Evolutionary conservation across 352 stramenopile genomes (phyloP).

Genomic region (Pythium scleroteichum): DNA sequence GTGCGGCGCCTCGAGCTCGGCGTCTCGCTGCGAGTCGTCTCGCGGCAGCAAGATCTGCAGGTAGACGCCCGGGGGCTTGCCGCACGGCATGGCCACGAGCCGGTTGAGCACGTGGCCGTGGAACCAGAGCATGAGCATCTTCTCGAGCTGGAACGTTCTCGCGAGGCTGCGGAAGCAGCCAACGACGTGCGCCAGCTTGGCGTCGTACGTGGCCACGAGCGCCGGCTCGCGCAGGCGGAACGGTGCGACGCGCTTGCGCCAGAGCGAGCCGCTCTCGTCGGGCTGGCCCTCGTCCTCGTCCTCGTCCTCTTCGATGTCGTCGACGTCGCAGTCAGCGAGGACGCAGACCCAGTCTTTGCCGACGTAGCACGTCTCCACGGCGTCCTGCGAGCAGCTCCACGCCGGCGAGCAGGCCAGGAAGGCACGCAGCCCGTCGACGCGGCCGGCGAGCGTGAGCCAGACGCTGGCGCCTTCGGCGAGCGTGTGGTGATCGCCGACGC

Average conservation of each 20-base stretch:
- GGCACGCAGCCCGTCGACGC: constrained; percentile 4
- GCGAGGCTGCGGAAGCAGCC: constrained; percentile 18
- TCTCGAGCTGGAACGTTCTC: constrained; percentile 22
- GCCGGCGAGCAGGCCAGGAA: constrained; percentile 30
- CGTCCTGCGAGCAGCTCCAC: constrained; percentile 35
- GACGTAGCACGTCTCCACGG: constrained; percentile 15
- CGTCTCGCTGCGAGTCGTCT: not conserved
- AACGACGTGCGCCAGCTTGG: constrained; percentile 20
- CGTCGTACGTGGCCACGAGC: constrained; percentile 19
- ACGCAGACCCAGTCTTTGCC: constrained; percentile 31
- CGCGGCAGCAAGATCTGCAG: constrained; percentile 54
- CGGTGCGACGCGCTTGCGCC: constrained; percentile 11
- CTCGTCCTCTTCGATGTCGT: constrained; percentile 45
- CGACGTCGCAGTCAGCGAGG: constrained; percentile 52
- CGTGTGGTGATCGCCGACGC: constrained; percentile 56
- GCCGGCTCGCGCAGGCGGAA: constrained; percentile 10
- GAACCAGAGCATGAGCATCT: constrained; percentile 38
- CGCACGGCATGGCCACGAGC: constrained; percentile 53
- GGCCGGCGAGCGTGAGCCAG: constrained; percentile 45
- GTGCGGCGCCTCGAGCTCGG: constrained; percentile 1
- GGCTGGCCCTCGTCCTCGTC: not conserved
- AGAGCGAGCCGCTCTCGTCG: constrained; percentile 3
- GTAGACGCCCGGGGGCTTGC: constrained; percentile 50
- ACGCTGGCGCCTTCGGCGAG: constrained; percentile 64
- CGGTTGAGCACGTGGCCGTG: constrained; percentile 39